phyloP scores from a whole-genome alignment of 148 eudicot species.

The Persicaria maculosa region DNA sequence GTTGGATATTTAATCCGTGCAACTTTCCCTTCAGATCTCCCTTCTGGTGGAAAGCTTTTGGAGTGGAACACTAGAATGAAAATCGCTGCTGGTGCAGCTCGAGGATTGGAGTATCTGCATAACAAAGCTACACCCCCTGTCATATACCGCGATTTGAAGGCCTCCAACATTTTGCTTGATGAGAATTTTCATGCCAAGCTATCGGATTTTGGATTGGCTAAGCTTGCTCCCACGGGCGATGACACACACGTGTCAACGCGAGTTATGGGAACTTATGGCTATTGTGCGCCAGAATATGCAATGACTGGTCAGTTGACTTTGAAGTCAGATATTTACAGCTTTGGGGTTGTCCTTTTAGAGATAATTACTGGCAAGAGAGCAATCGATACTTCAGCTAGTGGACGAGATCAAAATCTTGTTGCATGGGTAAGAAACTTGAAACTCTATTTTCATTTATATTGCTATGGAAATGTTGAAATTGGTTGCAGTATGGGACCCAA shows the following conservation, averaged over 20 bases:
- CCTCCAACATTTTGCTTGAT: slow-evolving; percentile 22
- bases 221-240: slow-evolving; percentile 20
- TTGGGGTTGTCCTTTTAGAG: slow-evolving; percentile 50
- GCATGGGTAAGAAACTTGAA: slow-evolving; percentile 46
- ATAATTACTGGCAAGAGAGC: slow-evolving; percentile 72
- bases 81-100: slow-evolving; percentile 21
- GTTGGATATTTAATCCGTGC: background rate
- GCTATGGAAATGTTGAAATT: background rate
- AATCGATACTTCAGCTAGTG: slow-evolving; percentile 39
- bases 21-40: slow-evolving; percentile 2
- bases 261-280: slow-evolving; percentile 17
- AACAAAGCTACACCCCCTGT: slow-evolving; percentile 22
- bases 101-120: slow-evolving; percentile 24
- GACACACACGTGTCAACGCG: slow-evolving; percentile 22
- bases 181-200: slow-evolving; percentile 20
- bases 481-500: background rate
- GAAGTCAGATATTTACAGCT: slow-evolving; percentile 23
- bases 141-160: slow-evolving; percentile 20
- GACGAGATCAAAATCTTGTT: slow-evolving; percentile 58
- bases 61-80: slow-evolving; percentile 26
- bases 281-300: slow-evolving; percentile 19
- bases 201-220: slow-evolving; percentile 26
- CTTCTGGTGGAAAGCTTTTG: slow-evolving; percentile 14
- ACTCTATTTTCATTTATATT: background rate
- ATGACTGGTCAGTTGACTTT: slow-evolving; percentile 23